Base-by-base conservation (phyloP, 2,329 filamentous ascomycete genomes). In the Cytospora piceicola region DNA sequence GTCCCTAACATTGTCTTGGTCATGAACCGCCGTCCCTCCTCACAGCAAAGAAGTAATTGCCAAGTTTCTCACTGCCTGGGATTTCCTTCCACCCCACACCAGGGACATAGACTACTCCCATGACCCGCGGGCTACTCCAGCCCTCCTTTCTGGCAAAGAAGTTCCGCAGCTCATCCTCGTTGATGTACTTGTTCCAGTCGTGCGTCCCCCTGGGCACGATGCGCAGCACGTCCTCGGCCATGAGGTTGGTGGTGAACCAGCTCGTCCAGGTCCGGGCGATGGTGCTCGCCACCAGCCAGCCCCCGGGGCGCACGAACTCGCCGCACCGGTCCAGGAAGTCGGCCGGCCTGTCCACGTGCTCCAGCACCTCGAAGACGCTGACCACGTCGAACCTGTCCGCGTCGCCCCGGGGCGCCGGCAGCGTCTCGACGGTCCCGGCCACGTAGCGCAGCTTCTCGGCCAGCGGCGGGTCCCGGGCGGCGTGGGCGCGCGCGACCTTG, bases 31-130 rank as follows among this genome's bases (percentile, higher is more conserved):
- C 39, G 22, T 72, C 74, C 70, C 78, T 79, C 78, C 89, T 86
- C 53, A 97, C 88, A 11, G 87, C 95, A 76, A 97, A 96, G 77
- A 99, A 98, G 79, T 98, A 99, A 77, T 99, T 99, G 12, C 94
- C 94, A 73, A 92, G 87, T 73, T 87, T 88, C 80, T 98, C 94
- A 72, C 93, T 91, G 3, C 92, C 91, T 29, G 79, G 77, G 5
- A 97, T 88, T 76, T 92, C 87, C 79, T 85, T 93, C 95, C 95
- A 98, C 3, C 95, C 95, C 54, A 97, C 65, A 0, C 92, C 93
- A 0, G 95, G 95, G 63, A 98, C 84, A 80, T 97, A 99, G 57
- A 97, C 83, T 11, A 96, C 92, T 0, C 95, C 95, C 83, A 91
- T 88, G 68, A 90, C 84, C 73, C 80, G 80, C 49, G 83, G 83